Percentiles rank a stretch among this genome's conserved stretches.
phyloP scores from a whole-genome alignment of 306 rosid species.

The Trichosanthes cucumerina region DNA sequence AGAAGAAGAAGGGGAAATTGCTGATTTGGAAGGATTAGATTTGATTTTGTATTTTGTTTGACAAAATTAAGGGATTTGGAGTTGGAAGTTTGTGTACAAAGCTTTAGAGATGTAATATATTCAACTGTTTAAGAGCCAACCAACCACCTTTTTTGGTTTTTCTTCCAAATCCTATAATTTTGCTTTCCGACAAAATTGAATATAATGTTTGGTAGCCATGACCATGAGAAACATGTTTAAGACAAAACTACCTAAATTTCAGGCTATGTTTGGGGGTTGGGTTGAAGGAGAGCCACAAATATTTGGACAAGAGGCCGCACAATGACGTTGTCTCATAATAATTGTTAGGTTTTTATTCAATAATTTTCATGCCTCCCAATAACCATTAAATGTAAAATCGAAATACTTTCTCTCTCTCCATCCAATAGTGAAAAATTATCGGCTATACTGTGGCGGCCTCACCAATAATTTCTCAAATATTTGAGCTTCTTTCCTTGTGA shows the following conservation, averaged over 20 bases:
- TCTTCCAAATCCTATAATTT: neutral
- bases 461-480: too few relatives aligned
- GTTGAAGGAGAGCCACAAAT: neutral
- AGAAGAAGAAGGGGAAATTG: neutral
- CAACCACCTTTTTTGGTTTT: neutral
- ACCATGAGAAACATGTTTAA: constrained; percentile 1
- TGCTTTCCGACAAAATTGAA: neutral
- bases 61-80: neutral
- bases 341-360: too few relatives aligned
- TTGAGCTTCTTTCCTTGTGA: neutral
- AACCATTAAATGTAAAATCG: too few relatives aligned
- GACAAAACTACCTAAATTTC: neutral
- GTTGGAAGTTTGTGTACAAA: neutral
- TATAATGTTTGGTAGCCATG: neutral
- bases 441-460: too few relatives aligned
- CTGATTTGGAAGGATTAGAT: neutral
- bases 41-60: neutral
- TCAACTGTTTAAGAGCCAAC: neutral
- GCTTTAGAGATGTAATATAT: neutral
- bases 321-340: too few relatives aligned
- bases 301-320: too few relatives aligned
- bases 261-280: neutral
- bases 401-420: too few relatives aligned
- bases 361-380: too few relatives aligned
- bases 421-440: too few relatives aligned